Percentiles rank a stretch among this genome's conserved stretches.
Evolutionary conservation across 2,329 filamentous ascomycete genomes (phyloP).

Genomic region (Paraconiothyrium brasiliense): DNA sequence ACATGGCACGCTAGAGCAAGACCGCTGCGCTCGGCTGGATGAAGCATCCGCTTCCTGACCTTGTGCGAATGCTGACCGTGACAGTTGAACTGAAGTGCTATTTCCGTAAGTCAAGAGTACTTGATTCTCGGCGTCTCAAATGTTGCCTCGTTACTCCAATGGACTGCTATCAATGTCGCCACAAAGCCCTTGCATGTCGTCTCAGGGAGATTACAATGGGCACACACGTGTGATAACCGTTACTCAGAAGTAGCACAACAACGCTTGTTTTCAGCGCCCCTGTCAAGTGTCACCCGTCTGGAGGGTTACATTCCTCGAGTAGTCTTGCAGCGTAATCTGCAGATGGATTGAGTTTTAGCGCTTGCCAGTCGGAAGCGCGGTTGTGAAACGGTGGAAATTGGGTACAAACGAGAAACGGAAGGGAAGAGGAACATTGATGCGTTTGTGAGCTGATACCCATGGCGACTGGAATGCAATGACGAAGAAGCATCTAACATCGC

Average conservation of each 20-base stretch:
- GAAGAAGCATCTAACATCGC: not conserved
- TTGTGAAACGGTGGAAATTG: constrained; percentile 11
- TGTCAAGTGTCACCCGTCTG: constrained; percentile 9
- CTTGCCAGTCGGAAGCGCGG: not conserved
- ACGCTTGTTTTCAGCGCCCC: not conserved
- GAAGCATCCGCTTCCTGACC: not conserved
- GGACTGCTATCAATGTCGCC: not conserved
- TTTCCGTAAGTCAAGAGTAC: not conserved
- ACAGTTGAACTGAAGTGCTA: constrained; percentile 1
- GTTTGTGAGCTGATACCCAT: not conserved
- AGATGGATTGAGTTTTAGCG: constrained; percentile 6
- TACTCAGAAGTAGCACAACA: constrained; percentile 2
- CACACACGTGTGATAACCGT: constrained; percentile 9
- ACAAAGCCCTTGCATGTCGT: constrained; percentile 21
- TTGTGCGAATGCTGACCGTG: not conserved
- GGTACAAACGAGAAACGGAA: not conserved
- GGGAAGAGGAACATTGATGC: not conserved
- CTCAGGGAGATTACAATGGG: constrained; percentile 15
- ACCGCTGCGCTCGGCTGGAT: not conserved
- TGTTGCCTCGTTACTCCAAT: not conserved
- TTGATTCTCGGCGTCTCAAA: not conserved
- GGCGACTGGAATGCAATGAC: not conserved
- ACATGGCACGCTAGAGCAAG: not conserved
- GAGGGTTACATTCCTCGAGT: constrained; percentile 3
- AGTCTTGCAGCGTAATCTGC: constrained; percentile 10